A percentile compares a stretch with the other conserved stretches of the same genome.
Evolutionary conservation across 2,329 filamentous ascomycete species (phyloP).

Genomic region (Diaporthe australafricana): DNA sequence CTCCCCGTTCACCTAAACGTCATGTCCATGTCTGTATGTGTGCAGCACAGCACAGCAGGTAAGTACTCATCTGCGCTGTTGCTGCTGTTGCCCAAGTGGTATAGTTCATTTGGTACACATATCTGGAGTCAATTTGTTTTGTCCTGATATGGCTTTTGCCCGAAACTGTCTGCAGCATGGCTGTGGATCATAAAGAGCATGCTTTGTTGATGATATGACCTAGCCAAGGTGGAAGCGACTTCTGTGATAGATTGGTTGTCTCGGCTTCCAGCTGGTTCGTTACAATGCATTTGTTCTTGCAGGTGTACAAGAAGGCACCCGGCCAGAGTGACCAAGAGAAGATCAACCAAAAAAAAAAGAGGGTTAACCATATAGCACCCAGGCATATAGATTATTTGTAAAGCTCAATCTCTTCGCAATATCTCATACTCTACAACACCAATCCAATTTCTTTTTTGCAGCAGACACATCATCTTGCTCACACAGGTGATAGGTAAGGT

Average conservation of each 20-base stretch:
- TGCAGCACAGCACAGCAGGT: background rate
- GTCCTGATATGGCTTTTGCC: background rate
- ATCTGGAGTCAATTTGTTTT: background rate
- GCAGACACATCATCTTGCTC: too few species aligned
- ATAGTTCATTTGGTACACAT: background rate
- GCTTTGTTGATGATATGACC: background rate
- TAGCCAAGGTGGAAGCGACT: background rate
- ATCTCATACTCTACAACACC: conserved; percentile 13
- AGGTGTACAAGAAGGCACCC: background rate
- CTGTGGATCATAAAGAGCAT: background rate
- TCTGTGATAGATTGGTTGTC: conserved; percentile 20
- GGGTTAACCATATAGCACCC: too few species aligned
- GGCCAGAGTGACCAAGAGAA: too few species aligned
- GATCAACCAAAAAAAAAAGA: too few species aligned
- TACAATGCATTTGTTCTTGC: conserved; percentile 9
- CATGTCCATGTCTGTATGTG: background rate
- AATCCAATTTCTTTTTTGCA: too few species aligned
- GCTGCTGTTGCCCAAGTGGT: background rate
- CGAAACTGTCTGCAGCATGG: background rate
- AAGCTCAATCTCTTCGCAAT: background rate
- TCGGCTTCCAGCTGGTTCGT: conserved; percentile 11
- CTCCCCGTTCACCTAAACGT: background rate
- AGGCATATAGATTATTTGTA: too few species aligned
- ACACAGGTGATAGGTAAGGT: too few species aligned
- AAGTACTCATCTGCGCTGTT: background rate